A percentile compares a stretch with the other conserved stretches of the same genome.
Conservation (phyloP, 306 rosid genomes). For the Cicer cuneatum region DNA sequence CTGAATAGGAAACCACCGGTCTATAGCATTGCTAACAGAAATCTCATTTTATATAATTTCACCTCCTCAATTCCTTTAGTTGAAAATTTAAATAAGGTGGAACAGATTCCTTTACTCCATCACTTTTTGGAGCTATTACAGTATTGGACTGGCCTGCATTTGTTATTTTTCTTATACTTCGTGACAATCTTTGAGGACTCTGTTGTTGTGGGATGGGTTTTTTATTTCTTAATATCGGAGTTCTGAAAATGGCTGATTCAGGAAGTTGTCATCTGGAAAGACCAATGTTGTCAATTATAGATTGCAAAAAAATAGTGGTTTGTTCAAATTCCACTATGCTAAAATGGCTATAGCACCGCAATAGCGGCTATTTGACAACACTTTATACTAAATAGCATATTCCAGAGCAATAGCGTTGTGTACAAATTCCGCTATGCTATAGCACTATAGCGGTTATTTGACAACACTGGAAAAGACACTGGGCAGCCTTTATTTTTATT, state of each 20-base stretch:
- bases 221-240: not conserved
- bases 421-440: no score
- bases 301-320: no score
- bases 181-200: conserved; percentile 10
- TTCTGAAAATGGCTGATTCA: conserved; percentile 9
- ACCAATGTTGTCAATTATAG: no score
- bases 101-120: conserved; percentile 5
- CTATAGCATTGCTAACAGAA: conserved; percentile 13
- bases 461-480: not conserved
- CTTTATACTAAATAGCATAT: no score
- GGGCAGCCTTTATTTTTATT: not conserved
- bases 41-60: conserved; percentile 15
- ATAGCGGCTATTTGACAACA: no score
- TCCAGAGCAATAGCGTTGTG: no score
- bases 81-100: not conserved
- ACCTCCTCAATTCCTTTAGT: not conserved
- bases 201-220: not conserved
- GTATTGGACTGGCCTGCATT: conserved; percentile 17
- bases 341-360: no score
- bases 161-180: not conserved
- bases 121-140: not conserved
- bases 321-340: no score
- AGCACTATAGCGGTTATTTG: no score
- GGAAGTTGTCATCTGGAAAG: conserved; percentile 8
- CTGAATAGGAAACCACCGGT: not conserved